phyloP scores from a whole-genome alignment of 2,329 filamentous ascomycete species.

The Emmonsiellopsis sp. region DNA sequence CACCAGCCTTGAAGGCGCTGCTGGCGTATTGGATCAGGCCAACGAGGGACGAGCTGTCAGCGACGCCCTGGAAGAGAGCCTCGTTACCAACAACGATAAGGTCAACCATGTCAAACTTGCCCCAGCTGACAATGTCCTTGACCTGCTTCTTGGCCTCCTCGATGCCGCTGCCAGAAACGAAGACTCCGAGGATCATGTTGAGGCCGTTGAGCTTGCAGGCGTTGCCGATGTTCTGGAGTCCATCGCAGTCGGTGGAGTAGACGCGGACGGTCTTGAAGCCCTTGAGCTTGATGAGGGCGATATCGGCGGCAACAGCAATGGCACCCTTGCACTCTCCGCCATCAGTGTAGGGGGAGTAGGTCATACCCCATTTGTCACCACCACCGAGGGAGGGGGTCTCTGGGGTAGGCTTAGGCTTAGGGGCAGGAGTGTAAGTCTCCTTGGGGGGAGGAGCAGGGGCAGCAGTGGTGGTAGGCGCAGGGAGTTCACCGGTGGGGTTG shows the following conservation, averaged over 20 bases:
- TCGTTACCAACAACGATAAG: conserved; percentile 88
- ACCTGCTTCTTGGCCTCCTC: conserved; percentile 64
- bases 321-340: conserved; percentile 54
- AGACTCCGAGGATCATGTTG: conserved; percentile 79
- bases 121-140: conserved; percentile 59
- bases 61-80: conserved; percentile 67
- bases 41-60: conserved; percentile 54
- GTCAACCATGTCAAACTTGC: conserved; percentile 63
- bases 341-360: conserved; percentile 65
- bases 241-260: conserved; percentile 87
- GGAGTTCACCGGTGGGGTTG: conserved; percentile 41
- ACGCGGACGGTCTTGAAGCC: conserved; percentile 67
- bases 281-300: conserved; percentile 51
- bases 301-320: conserved; percentile 49
- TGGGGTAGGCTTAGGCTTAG: conserved; percentile 11
- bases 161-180: conserved; percentile 57
- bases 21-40: conserved; percentile 61
- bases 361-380: conserved; percentile 57
- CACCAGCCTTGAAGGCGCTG: conserved; percentile 49
- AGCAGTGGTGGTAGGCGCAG: conserved; percentile 20
- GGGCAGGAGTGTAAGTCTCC: conserved; percentile 14
- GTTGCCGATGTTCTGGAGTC: conserved; percentile 63
- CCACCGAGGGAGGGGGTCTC: conserved; percentile 15
- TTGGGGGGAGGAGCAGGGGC: conserved; percentile 13
- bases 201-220: conserved; percentile 59